phyloP scores from a whole-genome alignment of 345 rosid species.

The Microthlaspi erraticum region DNA sequence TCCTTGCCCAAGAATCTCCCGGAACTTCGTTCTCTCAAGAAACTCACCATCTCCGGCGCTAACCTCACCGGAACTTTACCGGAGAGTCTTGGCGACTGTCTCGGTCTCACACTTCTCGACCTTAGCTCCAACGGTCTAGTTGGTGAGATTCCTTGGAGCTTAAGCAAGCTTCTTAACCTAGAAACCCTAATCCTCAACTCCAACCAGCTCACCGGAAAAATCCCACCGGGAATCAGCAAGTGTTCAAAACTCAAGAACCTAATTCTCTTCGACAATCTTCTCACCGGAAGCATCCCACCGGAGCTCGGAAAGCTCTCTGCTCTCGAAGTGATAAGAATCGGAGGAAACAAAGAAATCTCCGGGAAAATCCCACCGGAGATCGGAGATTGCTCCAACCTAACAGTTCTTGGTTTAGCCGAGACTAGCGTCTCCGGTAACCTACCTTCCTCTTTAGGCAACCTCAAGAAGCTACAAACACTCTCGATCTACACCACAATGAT shows the following conservation, averaged over 20 bases:
- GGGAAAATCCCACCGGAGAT: conserved; percentile 79
- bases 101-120: conserved; percentile 54
- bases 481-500: conserved; percentile 76
- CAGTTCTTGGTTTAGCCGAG: conserved; percentile 80
- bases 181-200: conserved; percentile 70
- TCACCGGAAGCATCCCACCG: conserved; percentile 67
- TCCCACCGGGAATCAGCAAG: conserved; percentile 66
- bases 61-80: conserved; percentile 81
- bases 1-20: conserved; percentile 67
- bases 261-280: conserved; percentile 68
- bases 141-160: conserved; percentile 65
- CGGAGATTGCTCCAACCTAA: conserved; percentile 74
- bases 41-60: conserved; percentile 64
- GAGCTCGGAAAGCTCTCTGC: conserved; percentile 68
- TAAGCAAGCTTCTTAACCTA: conserved; percentile 62
- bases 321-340: conserved; percentile 77
- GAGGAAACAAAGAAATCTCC: conserved; percentile 77
- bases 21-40: conserved; percentile 53
- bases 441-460: conserved; percentile 76
- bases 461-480: conserved; percentile 69
- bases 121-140: conserved; percentile 68
- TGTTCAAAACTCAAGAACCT: conserved; percentile 58
- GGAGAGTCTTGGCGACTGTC: conserved; percentile 54
- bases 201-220: conserved; percentile 77
- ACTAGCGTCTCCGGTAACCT: conserved; percentile 72